Conservation (phyloP, 192 early-diverging fungal genomes). For the Paraglomus occultum region DNA sequence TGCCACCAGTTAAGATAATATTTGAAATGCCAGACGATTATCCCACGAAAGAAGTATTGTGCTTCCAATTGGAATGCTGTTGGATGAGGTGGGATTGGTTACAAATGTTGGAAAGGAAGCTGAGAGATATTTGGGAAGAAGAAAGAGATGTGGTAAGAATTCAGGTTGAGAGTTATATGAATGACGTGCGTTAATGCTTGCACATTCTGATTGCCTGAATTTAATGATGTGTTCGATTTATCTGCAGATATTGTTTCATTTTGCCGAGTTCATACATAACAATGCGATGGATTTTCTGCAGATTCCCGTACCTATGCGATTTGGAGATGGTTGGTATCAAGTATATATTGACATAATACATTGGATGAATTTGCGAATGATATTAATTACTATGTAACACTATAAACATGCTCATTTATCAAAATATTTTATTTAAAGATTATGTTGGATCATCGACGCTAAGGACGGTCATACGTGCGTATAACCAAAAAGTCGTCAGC, state of each 20-base stretch:
- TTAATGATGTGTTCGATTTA: too few relatives aligned
- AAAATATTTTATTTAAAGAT: neutral
- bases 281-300: slow-evolving; percentile 17
- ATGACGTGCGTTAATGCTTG: too few relatives aligned
- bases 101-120: slow-evolving; percentile 7
- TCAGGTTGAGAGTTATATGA: neutral
- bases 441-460: slow-evolving; percentile 2
- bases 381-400: neutral
- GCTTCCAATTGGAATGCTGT: slow-evolving; percentile 25
- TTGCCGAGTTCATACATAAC: slow-evolving; percentile 23
- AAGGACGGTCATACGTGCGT: slow-evolving; percentile 15
- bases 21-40: slow-evolving; percentile 33
- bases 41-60: slow-evolving; percentile 12
- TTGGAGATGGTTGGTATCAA: slow-evolving; percentile 19
- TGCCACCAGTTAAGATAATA: slow-evolving; percentile 31
- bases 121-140: slow-evolving; percentile 29
- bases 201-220: too few relatives aligned
- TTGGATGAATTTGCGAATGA: neutral
- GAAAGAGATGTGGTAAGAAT: slow-evolving; percentile 30
- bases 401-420: neutral
- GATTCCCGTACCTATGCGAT: slow-evolving; percentile 8
- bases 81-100: slow-evolving; percentile 29
- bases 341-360: neutral
- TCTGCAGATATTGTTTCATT: slow-evolving; percentile 13
- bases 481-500: slow-evolving; percentile 17